These are phyloP conservation scores for Paramecium sonneborni DNA, from an alignment of 73 alveolate species.

Conservation along the genomic window DNA sequence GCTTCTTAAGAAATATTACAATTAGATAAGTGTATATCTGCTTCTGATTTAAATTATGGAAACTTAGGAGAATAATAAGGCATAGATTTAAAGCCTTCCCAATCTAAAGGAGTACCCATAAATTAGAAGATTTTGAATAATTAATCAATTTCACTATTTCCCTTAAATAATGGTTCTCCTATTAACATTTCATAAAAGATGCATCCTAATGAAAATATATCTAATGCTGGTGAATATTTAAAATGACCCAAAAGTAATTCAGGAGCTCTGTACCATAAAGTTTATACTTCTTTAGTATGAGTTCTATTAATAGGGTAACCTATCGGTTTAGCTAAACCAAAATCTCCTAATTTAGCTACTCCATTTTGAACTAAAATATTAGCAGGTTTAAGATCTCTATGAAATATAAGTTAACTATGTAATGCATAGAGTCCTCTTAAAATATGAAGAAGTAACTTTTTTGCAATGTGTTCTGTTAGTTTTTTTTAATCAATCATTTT, in stretches of 20 bases:
- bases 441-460: neutral
- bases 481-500: neutral
- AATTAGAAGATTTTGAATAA: slow-evolving; percentile 58
- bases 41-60: slow-evolving; percentile 88
- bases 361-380: slow-evolving; percentile 71
- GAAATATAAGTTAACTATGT: slow-evolving; percentile 45
- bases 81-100: slow-evolving; percentile 19
- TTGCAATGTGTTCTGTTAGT: neutral
- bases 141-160: slow-evolving; percentile 64
- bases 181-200: slow-evolving; percentile 66
- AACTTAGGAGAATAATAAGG: slow-evolving; percentile 64
- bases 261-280: slow-evolving; percentile 78
- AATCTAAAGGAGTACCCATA: slow-evolving; percentile 78
- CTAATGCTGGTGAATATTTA: slow-evolving; percentile 66
- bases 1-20: neutral
- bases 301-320: slow-evolving; percentile 62
- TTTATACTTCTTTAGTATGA: slow-evolving; percentile 68
- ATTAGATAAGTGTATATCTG: slow-evolving; percentile 46
- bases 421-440: neutral
- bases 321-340: slow-evolving; percentile 84
- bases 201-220: slow-evolving; percentile 75
- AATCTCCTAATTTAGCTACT: slow-evolving; percentile 89
- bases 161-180: slow-evolving; percentile 66
- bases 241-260: slow-evolving; percentile 67
- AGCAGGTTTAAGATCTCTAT: slow-evolving; percentile 66